These are phyloP conservation scores for Fistulifera solaris DNA, from an alignment of 108 stramenopile species.

Conservation along the genomic window DNA sequence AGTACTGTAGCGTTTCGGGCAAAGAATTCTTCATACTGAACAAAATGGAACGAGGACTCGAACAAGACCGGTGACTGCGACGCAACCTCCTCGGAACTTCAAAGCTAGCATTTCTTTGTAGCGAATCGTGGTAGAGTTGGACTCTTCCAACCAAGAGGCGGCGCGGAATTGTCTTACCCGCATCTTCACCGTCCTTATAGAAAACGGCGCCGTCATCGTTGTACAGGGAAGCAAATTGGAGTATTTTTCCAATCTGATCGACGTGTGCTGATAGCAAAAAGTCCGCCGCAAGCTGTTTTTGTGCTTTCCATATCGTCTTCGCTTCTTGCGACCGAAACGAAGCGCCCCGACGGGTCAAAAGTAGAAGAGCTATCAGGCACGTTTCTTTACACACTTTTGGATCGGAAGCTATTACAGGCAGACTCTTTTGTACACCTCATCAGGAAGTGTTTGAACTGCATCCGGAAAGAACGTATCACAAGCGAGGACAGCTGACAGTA, in stretches of 20 bases:
- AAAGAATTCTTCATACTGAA: slow-evolving; percentile 19
- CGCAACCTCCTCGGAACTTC: slow-evolving; percentile 66
- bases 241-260: slow-evolving; percentile 39
- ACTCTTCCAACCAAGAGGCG: slow-evolving; percentile 63
- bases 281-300: slow-evolving; percentile 66
- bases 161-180: slow-evolving; percentile 65
- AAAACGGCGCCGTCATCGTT: slow-evolving; percentile 19
- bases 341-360: slow-evolving; percentile 63
- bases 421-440: slow-evolving; percentile 17
- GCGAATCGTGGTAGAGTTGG: slow-evolving; percentile 49
- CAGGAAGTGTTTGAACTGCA: slow-evolving; percentile 13
- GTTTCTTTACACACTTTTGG: slow-evolving; percentile 77
- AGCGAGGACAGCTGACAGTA: slow-evolving; percentile 53
- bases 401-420: slow-evolving; percentile 42
- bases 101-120: slow-evolving; percentile 63
- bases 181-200: slow-evolving; percentile 83
- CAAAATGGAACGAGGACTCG: slow-evolving; percentile 19
- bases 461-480: slow-evolving; percentile 38
- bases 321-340: slow-evolving; percentile 46
- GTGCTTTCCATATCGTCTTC: slow-evolving; percentile 72
- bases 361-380: slow-evolving; percentile 48
- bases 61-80: slow-evolving; percentile 16
- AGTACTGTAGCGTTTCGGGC: slow-evolving; percentile 8
- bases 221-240: slow-evolving; percentile 34
- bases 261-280: slow-evolving; percentile 46